Conservation (phyloP, 495 filamentous ascomycete genomes). For the Hypoxylon perforatum region DNA sequence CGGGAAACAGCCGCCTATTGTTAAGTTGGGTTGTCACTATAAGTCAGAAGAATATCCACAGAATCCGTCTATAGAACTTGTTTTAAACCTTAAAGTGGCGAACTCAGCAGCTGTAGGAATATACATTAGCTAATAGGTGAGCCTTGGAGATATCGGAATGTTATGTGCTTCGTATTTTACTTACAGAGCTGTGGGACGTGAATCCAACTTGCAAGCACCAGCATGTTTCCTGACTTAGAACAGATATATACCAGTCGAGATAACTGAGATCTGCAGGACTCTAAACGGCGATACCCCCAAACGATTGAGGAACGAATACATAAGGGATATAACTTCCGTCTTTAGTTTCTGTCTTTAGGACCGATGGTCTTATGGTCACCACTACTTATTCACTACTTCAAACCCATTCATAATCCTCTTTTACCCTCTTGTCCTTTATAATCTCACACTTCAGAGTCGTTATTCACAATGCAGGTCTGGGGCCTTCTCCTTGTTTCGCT, state of each 20-base stretch:
- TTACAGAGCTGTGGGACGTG: background rate
- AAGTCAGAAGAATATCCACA: background rate
- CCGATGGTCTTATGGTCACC: too few relatives aligned
- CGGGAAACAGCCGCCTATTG: background rate
- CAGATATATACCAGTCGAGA: too few relatives aligned
- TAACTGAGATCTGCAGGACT: too few relatives aligned
- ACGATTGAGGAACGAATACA: too few relatives aligned
- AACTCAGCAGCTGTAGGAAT: background rate
- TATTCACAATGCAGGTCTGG: background rate
- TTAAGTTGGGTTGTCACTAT: background rate
- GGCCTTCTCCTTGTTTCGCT: background rate
- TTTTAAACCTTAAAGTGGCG: background rate
- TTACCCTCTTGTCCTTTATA: background rate
- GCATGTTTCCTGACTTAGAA: too few relatives aligned
- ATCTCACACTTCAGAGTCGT: background rate
- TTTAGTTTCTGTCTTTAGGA: too few relatives aligned
- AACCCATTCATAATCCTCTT: background rate
- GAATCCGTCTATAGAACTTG: background rate
- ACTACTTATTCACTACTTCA: background rate
- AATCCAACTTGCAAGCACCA: too few relatives aligned
- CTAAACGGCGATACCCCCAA: too few relatives aligned
- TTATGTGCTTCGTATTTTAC: background rate
- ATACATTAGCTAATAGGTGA: background rate
- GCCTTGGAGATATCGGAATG: background rate
- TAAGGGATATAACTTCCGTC: too few relatives aligned